Evolutionary conservation across 306 rosid species (phyloP).

Genomic region (Rosa rugosa): DNA sequence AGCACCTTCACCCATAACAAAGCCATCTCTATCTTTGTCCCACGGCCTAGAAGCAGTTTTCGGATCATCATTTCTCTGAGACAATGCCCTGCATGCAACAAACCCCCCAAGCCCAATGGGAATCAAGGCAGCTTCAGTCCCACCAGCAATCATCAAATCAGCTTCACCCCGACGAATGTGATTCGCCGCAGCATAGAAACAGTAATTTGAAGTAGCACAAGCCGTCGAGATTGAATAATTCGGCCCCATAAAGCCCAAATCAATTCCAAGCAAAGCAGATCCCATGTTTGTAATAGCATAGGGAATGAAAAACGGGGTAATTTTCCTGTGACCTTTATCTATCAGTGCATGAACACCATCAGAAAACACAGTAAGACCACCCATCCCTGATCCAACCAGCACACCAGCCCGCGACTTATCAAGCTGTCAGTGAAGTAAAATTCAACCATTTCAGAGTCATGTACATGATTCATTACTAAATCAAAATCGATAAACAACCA

Average conservation of each 20-base stretch:
- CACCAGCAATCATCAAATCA: slow-evolving; percentile 95
- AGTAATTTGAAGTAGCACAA: slow-evolving; percentile 95
- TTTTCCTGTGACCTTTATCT: slow-evolving; percentile 84
- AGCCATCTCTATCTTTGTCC: slow-evolving; percentile 94
- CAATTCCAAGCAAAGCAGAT: slow-evolving; percentile 89
- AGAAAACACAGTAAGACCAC: slow-evolving; percentile 83
- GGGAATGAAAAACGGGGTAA: slow-evolving; percentile 92
- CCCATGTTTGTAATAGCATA: slow-evolving; percentile 97
- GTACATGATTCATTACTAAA: neutral
- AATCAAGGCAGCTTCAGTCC: slow-evolving; percentile 93
- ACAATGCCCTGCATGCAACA: slow-evolving; percentile 94
- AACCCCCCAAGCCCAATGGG: slow-evolving; percentile 96
- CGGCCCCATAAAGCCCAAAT: slow-evolving; percentile 96
- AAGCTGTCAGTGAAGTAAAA: slow-evolving; percentile 47
- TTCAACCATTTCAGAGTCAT: neutral
- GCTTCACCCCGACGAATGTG: slow-evolving; percentile 99
- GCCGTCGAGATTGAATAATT: slow-evolving; percentile 95
- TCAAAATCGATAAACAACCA: neutral
- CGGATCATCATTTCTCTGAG: slow-evolving; percentile 96
- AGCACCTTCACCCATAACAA: slow-evolving; percentile 99
- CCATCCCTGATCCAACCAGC: slow-evolving; percentile 97
- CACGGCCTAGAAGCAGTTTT: slow-evolving; percentile 99
- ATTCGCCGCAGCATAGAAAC: slow-evolving; percentile 93
- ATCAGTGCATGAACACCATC: slow-evolving; percentile 81
- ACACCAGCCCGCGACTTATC: slow-evolving; percentile 87